Percentiles rank a stretch among this genome's conserved stretches.
Evolutionary conservation across 495 filamentous ascomycete genomes (phyloP).

Genomic region (Astrothelium subdiscretum): DNA sequence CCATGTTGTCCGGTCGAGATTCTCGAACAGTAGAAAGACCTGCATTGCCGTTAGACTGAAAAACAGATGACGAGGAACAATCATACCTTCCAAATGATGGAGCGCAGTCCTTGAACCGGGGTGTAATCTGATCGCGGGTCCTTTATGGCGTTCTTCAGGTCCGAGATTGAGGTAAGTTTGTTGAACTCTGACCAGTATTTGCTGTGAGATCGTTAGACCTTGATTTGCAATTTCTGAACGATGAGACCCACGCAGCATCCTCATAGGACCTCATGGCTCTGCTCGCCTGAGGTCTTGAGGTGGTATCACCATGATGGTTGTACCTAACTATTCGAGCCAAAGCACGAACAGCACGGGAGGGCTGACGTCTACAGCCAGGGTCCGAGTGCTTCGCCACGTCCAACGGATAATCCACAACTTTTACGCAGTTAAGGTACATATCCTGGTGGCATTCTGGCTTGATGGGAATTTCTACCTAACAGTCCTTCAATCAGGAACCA

Average conservation of each 20-base stretch:
- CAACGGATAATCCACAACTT: too few relatives aligned
- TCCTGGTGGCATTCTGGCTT: too few relatives aligned
- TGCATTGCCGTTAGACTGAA: conserved; percentile 25
- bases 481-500: not conserved
- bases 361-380: not conserved
- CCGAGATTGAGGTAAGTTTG: conserved; percentile 31
- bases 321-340: not conserved
- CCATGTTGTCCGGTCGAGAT: conserved; percentile 58
- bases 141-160: conserved; percentile 56
- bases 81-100: conserved; percentile 83
- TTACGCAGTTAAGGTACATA: too few relatives aligned
- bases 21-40: conserved; percentile 73
- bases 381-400: too few relatives aligned
- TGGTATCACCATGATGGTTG: not conserved
- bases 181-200: conserved; percentile 26
- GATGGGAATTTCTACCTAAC: not conserved
- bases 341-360: not conserved
- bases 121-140: conserved; percentile 31
- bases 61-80: not conserved
- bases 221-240: not conserved
- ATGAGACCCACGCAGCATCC: not conserved
- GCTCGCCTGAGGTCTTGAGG: not conserved
- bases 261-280: not conserved
- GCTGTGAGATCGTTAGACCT: conserved; percentile 2
- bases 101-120: conserved; percentile 59